phyloP scores from a whole-genome alignment of 2,329 filamentous ascomycete species.

The Xylariaceae sp. region DNA sequence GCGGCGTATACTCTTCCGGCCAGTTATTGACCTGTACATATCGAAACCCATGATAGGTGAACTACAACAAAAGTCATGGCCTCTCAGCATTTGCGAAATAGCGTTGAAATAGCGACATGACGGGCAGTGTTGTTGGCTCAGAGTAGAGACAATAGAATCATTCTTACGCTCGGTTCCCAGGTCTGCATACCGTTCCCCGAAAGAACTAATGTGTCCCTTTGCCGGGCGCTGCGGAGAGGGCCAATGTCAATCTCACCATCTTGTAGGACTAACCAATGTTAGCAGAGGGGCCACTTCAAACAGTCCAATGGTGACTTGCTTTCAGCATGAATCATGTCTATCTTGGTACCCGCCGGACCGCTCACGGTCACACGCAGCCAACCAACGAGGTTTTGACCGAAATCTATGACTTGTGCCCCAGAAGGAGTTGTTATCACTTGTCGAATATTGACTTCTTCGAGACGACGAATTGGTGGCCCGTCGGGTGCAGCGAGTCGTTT shows the following conservation, averaged over 20 bases:
- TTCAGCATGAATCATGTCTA: conserved; percentile 51
- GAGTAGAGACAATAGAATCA: background rate
- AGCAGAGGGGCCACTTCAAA: background rate
- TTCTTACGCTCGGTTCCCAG: conserved; percentile 37
- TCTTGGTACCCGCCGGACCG: conserved; percentile 33
- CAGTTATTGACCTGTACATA: conserved; percentile 44
- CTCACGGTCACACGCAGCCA: conserved; percentile 33
- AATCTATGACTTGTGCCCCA: conserved; percentile 47
- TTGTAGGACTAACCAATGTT: conserved; percentile 39
- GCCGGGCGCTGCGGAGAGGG: conserved; percentile 22
- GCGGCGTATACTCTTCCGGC: conserved; percentile 23
- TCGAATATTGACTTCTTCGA: conserved; percentile 24
- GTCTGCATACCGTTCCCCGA: conserved; percentile 49
- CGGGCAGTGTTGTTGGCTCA: too few species aligned
- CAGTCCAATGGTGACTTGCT: conserved; percentile 23
- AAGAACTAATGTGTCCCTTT: conserved; percentile 21
- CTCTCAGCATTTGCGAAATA: background rate
- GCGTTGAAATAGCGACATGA: background rate
- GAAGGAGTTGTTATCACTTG: conserved; percentile 28
- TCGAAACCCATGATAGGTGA: conserved; percentile 50
- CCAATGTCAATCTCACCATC: conserved; percentile 37
- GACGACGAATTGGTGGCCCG: conserved; percentile 30
- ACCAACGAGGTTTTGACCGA: conserved; percentile 47
- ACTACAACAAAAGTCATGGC: conserved; percentile 15
- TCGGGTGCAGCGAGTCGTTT: conserved; percentile 29